Base-by-base conservation (phyloP, 441 rosid species). In the Corymbia citriodora region DNA sequence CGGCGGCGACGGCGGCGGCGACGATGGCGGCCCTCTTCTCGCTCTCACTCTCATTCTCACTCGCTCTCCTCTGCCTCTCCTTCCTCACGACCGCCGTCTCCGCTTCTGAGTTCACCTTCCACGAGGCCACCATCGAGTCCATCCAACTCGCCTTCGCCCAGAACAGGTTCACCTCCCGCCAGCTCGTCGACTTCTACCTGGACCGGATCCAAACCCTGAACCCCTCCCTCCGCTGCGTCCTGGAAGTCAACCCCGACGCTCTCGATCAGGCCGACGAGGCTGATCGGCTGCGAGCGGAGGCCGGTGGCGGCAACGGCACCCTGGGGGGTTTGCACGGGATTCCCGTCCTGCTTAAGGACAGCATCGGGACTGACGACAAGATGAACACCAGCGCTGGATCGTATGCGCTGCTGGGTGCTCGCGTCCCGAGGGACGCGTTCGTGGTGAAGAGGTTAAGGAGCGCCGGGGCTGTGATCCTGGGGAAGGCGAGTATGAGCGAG, bases 241-340 rank as follows among this genome's bases (percentile, higher is more conserved):
- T 93, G 27, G 94, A 94, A 83, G 52, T 93, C 68, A 93, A 93
- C 74, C 93, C 94, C 12, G 92, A 92, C 72, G 94, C 94, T 17
- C 91, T 87, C 13, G 88, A 18, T 21, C 92, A 94, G 89, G 95
- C 94, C 25, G 91, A 88, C 52, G 89, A 88, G 87, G 94, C 94
- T 79, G 94, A 93, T 87, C 45, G 68, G 40, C 92, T 90, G 31
- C 82, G 82, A 54, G 88, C 21, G 9, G n/a, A 63, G 72, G 68
- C 48, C 87, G 87, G 89, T 27, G 90, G 90, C 40, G 90, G 36
- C 49, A 33, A 27, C n/a, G 74, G 74, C 14, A 82, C 40, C 36
- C 57, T 68, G 53, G 89, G 89, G 61, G 57, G 25, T 49, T 61
- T 88, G n/a, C 87, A 83, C 36, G 91, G 91, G 61, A 87, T 90